A percentile compares a stretch with the other conserved stretches of the same genome.
Conservation (phyloP, 208 protist genomes). For the Trypanosoma cruzi region DNA sequence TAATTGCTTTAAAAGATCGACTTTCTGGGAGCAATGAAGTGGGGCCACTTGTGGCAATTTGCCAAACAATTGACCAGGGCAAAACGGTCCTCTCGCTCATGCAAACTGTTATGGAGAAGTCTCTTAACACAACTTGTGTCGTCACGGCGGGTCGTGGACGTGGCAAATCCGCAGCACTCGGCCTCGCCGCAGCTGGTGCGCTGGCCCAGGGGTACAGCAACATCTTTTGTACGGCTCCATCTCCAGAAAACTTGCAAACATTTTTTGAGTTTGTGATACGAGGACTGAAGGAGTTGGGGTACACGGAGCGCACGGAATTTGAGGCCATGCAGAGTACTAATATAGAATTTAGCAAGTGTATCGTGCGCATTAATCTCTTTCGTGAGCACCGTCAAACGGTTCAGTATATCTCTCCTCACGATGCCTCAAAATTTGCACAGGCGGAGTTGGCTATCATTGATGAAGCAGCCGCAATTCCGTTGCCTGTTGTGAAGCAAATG, state of each 20-base stretch:
- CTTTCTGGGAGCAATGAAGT: constrained; percentile 78
- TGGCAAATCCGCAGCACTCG: constrained; percentile 97
- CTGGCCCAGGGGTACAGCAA: constrained; percentile 99
- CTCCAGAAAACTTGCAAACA: constrained; percentile 98
- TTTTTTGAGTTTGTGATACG: constrained; percentile 99
- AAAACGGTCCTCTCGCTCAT: constrained; percentile 97
- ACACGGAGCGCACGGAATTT: constrained; percentile 98
- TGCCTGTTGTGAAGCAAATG: constrained; percentile 97
- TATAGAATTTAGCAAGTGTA: constrained; percentile 95
- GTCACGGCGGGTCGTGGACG: constrained; percentile 97
- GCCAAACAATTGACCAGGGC: constrained; percentile 97
- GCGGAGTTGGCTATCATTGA: constrained; percentile 99
- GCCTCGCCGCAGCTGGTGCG: constrained; percentile 96
- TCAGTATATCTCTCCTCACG: constrained; percentile 96
- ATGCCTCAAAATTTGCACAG: constrained; percentile 93
- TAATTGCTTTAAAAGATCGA: constrained; percentile 77
- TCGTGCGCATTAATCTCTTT: constrained; percentile 98
- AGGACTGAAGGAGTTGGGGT: constrained; percentile 96
- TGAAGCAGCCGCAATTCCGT: constrained; percentile 99
- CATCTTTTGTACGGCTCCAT: constrained; percentile 99
- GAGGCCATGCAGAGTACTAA: constrained; percentile 94
- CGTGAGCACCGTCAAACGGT: constrained; percentile 98
- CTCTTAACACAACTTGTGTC: constrained; percentile 95
- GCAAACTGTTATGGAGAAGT: constrained; percentile 97
- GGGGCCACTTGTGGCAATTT: constrained; percentile 92